A percentile compares a stretch with the other conserved stretches of the same genome.
Evolutionary conservation across 2,329 filamentous ascomycete species (phyloP).

Genomic region (Colletotrichum musicola): DNA sequence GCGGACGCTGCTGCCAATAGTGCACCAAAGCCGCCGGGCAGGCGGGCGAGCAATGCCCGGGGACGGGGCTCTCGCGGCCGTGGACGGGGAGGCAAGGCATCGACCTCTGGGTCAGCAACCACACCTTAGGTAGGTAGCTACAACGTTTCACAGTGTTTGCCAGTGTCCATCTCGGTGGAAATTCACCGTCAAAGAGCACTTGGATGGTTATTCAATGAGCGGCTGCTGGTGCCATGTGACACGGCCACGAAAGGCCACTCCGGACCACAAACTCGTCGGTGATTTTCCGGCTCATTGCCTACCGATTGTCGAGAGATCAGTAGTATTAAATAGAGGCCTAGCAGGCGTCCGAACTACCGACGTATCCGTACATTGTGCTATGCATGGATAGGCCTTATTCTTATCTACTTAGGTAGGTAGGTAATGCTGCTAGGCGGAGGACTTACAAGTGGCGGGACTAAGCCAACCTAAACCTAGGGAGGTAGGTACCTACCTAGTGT

Average conservation of each 20-base stretch:
- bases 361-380: too few species aligned
- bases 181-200: neutral
- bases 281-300: neutral
- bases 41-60: slow-evolving; percentile 12
- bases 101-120: slow-evolving; percentile 15
- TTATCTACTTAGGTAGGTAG: too few species aligned
- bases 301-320: too few species aligned
- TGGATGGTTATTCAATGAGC: neutral
- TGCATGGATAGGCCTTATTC: too few species aligned
- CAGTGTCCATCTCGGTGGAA: neutral
- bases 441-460: too few species aligned
- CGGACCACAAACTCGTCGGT: slow-evolving; percentile 2
- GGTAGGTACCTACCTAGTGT: too few species aligned
- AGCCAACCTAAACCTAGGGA: too few species aligned
- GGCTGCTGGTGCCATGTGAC: slow-evolving; percentile 19
- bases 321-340: too few species aligned
- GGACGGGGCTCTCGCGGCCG: slow-evolving; percentile 25
- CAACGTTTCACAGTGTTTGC: neutral
- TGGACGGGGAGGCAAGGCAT: slow-evolving; percentile 33
- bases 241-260: slow-evolving; percentile 9
- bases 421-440: too few species aligned
- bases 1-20: slow-evolving; percentile 9
- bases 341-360: too few species aligned
- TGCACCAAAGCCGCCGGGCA: slow-evolving; percentile 14
- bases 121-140: neutral